Conservation (phyloP, 1,284 basidiomycete species). For the Ganoderma sinense region DNA sequence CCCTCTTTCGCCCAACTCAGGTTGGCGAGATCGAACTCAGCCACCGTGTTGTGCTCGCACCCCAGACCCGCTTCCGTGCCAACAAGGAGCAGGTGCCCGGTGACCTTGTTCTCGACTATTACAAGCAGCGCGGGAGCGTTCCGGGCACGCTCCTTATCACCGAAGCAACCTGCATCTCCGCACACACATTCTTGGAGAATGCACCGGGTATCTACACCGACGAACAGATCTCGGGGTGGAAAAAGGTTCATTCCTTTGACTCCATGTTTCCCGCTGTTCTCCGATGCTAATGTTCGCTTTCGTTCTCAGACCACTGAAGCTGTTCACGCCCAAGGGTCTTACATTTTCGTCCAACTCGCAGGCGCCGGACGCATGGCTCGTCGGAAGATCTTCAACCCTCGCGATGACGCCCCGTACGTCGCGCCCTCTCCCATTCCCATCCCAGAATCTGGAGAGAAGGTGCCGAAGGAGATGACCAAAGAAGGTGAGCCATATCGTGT, state of each 20-base stretch:
- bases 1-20: neutral
- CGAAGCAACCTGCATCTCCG: constrained; percentile 52
- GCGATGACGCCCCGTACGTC: neutral
- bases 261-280: too few relatives aligned
- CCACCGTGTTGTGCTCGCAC: constrained; percentile 56
- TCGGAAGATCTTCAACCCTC: neutral
- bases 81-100: constrained; percentile 33
- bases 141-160: constrained; percentile 57
- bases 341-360: neutral
- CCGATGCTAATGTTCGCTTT: too few relatives aligned
- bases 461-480: neutral
- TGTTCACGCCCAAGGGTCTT: neutral
- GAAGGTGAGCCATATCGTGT: neutral
- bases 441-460: neutral
- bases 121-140: constrained; percentile 49
- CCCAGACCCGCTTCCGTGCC: constrained; percentile 50
- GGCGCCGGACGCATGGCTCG: neutral
- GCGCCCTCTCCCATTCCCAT: neutral
- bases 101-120: constrained; percentile 49
- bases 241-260: neutral
- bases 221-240: constrained; percentile 7
- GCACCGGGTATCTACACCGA: constrained; percentile 24
- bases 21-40: constrained; percentile 48
- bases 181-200: constrained; percentile 44
- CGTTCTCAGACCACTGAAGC: neutral